These are phyloP conservation scores for Trichoderma reesei DNA, from an alignment of 495 filamentous ascomycete species.

Conservation along the genomic window DNA sequence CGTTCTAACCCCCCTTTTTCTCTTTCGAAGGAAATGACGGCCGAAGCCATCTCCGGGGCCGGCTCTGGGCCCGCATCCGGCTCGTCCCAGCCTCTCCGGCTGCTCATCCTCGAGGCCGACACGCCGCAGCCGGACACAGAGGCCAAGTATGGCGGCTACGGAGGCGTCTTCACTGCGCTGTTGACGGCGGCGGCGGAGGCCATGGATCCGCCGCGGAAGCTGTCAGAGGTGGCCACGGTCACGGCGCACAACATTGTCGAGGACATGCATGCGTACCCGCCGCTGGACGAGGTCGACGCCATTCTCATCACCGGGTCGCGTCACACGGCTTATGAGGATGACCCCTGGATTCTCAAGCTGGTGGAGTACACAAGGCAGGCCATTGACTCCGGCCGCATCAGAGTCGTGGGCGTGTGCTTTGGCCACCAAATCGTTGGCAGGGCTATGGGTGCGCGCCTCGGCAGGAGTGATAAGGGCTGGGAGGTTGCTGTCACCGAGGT, in stretches of 20 bases:
- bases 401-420: constrained; percentile 76
- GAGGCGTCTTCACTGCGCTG: constrained; percentile 58
- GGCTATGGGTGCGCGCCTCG: constrained; percentile 60
- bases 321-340: constrained; percentile 45
- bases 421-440: constrained; percentile 85
- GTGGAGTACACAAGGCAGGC: constrained; percentile 60
- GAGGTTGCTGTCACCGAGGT: constrained; percentile 68
- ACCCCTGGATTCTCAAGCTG: constrained; percentile 66
- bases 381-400: constrained; percentile 37
- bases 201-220: constrained; percentile 17
- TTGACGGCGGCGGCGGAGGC: constrained; percentile 36
- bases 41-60: constrained; percentile 1
- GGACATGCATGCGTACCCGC: constrained; percentile 49
- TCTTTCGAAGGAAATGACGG: not conserved
- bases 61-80: constrained; percentile 2
- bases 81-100: constrained; percentile 47
- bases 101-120: constrained; percentile 80
- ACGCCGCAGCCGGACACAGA: constrained; percentile 48
- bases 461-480: constrained; percentile 62
- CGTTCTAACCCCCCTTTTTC: not conserved
- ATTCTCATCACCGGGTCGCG: constrained; percentile 71
- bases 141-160: constrained; percentile 60
- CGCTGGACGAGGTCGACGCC: constrained; percentile 65
- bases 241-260: constrained; percentile 60
- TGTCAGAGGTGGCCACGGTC: constrained; percentile 43